These are phyloP conservation scores for Backusella morwellensis DNA, from an alignment of 192 early-diverging fungal species.

Conservation along the genomic window DNA sequence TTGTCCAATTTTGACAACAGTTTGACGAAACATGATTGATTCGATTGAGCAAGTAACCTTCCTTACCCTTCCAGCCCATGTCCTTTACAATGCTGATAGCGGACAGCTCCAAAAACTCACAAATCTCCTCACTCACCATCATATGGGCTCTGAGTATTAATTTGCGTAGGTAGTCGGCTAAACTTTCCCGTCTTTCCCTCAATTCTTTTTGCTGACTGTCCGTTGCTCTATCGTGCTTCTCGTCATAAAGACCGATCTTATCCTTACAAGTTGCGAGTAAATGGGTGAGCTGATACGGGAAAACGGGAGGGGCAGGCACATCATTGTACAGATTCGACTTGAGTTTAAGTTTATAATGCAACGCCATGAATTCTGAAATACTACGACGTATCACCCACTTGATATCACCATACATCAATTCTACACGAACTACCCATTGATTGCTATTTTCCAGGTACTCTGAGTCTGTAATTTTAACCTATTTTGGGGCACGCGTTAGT, in stretches of 20 bases:
- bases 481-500: background rate
- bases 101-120: conserved; percentile 71
- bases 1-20: conserved; percentile 33
- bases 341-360: conserved; percentile 59
- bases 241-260: conserved; percentile 22
- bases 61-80: conserved; percentile 82
- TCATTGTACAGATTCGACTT: conserved; percentile 40
- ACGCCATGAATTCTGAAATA: conserved; percentile 59
- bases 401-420: conserved; percentile 70
- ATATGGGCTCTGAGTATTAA: conserved; percentile 58
- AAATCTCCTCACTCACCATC: conserved; percentile 59
- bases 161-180: conserved; percentile 57
- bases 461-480: conserved; percentile 42
- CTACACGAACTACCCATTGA: conserved; percentile 62
- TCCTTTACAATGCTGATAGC: conserved; percentile 70
- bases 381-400: conserved; percentile 72
- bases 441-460: conserved; percentile 11
- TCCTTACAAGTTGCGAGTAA: conserved; percentile 18
- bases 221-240: background rate
- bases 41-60: conserved; percentile 62
- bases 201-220: conserved; percentile 7
- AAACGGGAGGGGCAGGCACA: conserved; percentile 23
- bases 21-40: conserved; percentile 48
- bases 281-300: conserved; percentile 27
- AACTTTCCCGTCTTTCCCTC: conserved; percentile 41